Percentiles rank a stretch among this genome's conserved stretches.
Evolutionary conservation across 1,284 basidiomycete genomes (phyloP).

Genomic region (Microbotryomycetes sp.): DNA sequence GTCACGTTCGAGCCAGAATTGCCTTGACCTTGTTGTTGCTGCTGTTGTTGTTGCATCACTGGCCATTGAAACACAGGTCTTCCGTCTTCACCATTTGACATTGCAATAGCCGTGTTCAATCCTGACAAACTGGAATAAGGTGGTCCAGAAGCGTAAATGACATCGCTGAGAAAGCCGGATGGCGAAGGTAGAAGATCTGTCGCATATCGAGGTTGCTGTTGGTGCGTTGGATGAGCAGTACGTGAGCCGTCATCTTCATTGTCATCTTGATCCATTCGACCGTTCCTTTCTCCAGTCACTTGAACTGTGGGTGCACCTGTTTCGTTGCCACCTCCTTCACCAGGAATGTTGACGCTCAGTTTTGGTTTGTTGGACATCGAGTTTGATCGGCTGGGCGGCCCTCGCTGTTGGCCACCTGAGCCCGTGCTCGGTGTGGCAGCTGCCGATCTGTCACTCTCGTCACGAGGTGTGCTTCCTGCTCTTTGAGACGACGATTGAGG

Average conservation of each 20-base stretch:
- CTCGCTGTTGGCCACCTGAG: not conserved
- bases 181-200: constrained; percentile 28
- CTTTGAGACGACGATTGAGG: not conserved
- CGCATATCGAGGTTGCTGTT: constrained; percentile 14
- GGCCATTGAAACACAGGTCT: not conserved
- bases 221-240: constrained; percentile 1
- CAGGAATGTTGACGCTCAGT: constrained; percentile 22
- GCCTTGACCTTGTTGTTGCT: not conserved
- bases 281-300: not conserved
- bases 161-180: constrained; percentile 14
- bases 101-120: constrained; percentile 1
- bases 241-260: not conserved
- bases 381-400: not conserved
- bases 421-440: constrained; percentile 5
- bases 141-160: not conserved
- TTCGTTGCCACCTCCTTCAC: not conserved
- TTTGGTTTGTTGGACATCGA: constrained; percentile 13
- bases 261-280: not conserved
- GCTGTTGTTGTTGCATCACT: not conserved
- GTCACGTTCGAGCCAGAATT: not conserved
- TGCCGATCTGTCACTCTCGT: not conserved
- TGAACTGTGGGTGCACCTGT: not conserved
- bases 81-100: not conserved
- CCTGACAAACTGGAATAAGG: constrained; percentile 2
- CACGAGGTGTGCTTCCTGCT: not conserved